Conservation (phyloP, 106 monocot genomes). For the Triglochin maritima region DNA sequence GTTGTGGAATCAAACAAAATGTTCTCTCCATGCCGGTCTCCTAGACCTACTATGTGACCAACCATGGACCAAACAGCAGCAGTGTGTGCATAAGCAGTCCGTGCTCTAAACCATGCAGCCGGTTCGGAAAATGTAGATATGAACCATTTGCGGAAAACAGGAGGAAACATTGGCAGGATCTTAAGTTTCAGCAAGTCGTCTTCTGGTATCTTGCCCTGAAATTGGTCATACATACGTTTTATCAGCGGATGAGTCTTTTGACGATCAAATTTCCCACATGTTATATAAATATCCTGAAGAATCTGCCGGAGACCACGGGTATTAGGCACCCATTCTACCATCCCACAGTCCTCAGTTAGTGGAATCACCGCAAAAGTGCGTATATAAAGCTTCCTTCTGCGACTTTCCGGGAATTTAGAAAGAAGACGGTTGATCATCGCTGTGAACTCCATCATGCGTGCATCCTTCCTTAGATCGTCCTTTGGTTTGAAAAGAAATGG, state of each 20-base stretch:
- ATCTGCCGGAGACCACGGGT: slow-evolving; percentile 93
- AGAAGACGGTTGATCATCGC: slow-evolving; percentile 88
- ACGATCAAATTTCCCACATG: slow-evolving; percentile 74
- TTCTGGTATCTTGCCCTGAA: slow-evolving; percentile 75
- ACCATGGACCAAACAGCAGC: slow-evolving; percentile 99
- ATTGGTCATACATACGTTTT: slow-evolving; percentile 82
- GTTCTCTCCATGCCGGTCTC: slow-evolving; percentile 98
- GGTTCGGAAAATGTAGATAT: slow-evolving; percentile 91
- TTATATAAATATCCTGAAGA: slow-evolving; percentile 94
- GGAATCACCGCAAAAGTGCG: slow-evolving; percentile 96
- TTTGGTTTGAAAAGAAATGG: slow-evolving; percentile 99
- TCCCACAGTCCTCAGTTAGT: slow-evolving; percentile 93
- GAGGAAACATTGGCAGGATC: slow-evolving; percentile 95
- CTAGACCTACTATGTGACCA: slow-evolving; percentile 95
- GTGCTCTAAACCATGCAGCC: slow-evolving; percentile 93
- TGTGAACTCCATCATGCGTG: slow-evolving; percentile 99
- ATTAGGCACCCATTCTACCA: slow-evolving; percentile 98
- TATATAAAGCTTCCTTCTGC: slow-evolving; percentile 88
- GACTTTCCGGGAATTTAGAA: slow-evolving; percentile 96
- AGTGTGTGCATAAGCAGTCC: slow-evolving; percentile 89
- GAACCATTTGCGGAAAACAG: slow-evolving; percentile 93
- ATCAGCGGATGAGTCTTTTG: slow-evolving; percentile 78
- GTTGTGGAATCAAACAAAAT: slow-evolving; percentile 92
- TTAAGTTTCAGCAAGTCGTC: slow-evolving; percentile 84
- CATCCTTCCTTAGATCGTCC: slow-evolving; percentile 94